These are phyloP conservation scores for Parachaetomium inaequale DNA, from an alignment of 495 filamentous ascomycete species.

Conservation along the genomic window DNA sequence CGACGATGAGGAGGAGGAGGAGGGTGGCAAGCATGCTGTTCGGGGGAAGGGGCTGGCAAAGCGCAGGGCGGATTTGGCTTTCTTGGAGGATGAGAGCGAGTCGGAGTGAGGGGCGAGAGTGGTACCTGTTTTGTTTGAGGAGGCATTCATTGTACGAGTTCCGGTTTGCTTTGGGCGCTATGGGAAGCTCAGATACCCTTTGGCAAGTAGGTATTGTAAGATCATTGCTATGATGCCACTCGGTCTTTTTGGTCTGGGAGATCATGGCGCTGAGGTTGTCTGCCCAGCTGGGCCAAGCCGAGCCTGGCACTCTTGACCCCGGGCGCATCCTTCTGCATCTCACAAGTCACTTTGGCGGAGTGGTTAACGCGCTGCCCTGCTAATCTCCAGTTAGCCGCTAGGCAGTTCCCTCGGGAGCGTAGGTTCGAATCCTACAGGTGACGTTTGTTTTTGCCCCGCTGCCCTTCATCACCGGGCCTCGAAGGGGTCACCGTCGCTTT, in stretches of 20 bases:
- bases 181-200: background rate
- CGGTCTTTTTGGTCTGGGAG: background rate
- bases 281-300: background rate
- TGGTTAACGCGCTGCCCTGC: constrained; percentile 35
- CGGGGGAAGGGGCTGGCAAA: constrained; percentile 28
- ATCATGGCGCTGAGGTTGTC: background rate
- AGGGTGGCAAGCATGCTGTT: constrained; percentile 25
- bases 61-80: constrained; percentile 42
- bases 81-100: constrained; percentile 46
- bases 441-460: constrained; percentile 19
- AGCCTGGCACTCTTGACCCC: background rate
- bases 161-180: background rate
- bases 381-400: constrained; percentile 21
- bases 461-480: background rate
- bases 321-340: background rate
- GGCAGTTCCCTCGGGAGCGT: constrained; percentile 32
- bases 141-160: background rate
- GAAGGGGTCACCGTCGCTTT: no score
- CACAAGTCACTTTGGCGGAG: constrained; percentile 29
- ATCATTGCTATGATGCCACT: background rate
- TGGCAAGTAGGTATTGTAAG: background rate
- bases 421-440: constrained; percentile 35
- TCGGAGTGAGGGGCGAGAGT: constrained; percentile 36
- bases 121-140: background rate
- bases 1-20: constrained; percentile 35